These are phyloP conservation scores for Suhomyces bribrorum DNA, from an alignment of 1,139 yeast genomes.

Conservation along the genomic window DNA sequence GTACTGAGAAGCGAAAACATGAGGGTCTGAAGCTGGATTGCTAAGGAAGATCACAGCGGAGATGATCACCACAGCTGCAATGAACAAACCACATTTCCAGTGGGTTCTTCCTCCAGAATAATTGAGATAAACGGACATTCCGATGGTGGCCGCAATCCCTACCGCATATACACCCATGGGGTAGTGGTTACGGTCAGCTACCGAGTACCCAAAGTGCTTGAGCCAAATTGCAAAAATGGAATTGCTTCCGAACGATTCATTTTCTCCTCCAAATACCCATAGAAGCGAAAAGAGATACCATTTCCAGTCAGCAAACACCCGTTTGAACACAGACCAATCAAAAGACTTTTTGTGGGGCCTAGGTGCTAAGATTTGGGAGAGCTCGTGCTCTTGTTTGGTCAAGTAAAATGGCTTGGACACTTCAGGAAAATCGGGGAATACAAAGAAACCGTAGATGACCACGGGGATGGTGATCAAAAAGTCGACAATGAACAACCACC, in stretches of 20 bases:
- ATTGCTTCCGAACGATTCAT: conserved; percentile 55
- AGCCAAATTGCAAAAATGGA: conserved; percentile 56
- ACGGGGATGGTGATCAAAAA: conserved; percentile 46
- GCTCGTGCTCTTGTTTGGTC: conserved; percentile 35
- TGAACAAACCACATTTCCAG: conserved; percentile 49
- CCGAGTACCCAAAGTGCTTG: conserved; percentile 41
- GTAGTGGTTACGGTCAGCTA: conserved; percentile 50
- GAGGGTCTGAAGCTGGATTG: conserved; percentile 32
- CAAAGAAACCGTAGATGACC: conserved; percentile 52
- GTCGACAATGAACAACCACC: conserved; percentile 43
- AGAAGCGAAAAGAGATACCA: conserved; percentile 57
- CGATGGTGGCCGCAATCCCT: conserved; percentile 50
- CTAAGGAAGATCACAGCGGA: conserved; percentile 44
- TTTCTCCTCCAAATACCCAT: conserved; percentile 64
- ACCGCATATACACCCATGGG: conserved; percentile 61
- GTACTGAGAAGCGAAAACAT: conserved; percentile 56
- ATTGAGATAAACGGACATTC: conserved; percentile 50
- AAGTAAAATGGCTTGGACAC: conserved; percentile 37
- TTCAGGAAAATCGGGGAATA: conserved; percentile 62
- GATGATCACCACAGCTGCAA: conserved; percentile 40
- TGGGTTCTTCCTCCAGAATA: conserved; percentile 51
- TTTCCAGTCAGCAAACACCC: conserved; percentile 58
- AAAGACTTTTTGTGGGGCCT: conserved; percentile 37
- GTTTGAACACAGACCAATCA: conserved; percentile 44
- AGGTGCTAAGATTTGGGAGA: conserved; percentile 32